Percentiles rank a stretch among this genome's conserved stretches.
phyloP scores from a whole-genome alignment of 805 yeast species.

The Spathaspora sp. region DNA sequence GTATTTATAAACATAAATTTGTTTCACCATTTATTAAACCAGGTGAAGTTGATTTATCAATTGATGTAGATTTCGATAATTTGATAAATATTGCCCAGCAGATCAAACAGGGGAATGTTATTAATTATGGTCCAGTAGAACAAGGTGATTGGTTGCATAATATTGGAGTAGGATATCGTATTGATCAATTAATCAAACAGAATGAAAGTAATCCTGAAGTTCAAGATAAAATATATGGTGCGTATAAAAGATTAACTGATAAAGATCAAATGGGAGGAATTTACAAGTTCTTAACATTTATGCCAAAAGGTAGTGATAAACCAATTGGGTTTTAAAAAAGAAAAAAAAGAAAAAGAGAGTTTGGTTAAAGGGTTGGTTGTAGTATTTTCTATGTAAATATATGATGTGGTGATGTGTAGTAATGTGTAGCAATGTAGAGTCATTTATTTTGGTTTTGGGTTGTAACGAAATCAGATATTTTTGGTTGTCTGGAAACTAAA shows the following conservation, averaged over 20 bases:
- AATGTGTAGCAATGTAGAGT: neutral
- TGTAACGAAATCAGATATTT: no score
- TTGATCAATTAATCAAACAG: slow-evolving; percentile 51
- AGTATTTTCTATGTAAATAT: neutral
- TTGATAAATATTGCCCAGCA: slow-evolving; percentile 24
- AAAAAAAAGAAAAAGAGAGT: neutral
- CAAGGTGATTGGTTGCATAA: slow-evolving; percentile 80
- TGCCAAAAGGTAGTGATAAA: slow-evolving; percentile 39
- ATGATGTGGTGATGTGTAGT: neutral
- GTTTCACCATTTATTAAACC: slow-evolving; percentile 74
- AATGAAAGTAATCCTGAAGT: slow-evolving; percentile 39
- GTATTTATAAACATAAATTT: slow-evolving; percentile 66
- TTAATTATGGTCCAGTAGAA: slow-evolving; percentile 54
- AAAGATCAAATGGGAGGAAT: slow-evolving; percentile 71
- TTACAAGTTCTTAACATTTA: slow-evolving; percentile 66
- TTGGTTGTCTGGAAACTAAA: no score
- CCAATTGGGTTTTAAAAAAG: slow-evolving; percentile 50
- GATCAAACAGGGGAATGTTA: slow-evolving; percentile 1
- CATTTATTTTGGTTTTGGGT: no score
- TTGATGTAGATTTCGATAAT: slow-evolving; percentile 78
- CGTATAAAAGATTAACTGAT: slow-evolving; percentile 63
- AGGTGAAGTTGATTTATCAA: slow-evolving; percentile 77
- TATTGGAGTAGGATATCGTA: slow-evolving; percentile 71
- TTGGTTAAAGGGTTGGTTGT: neutral
- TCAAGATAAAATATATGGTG: slow-evolving; percentile 48